Evolutionary conservation across 2,329 filamentous ascomycete genomes (phyloP), one percentile per base, ranked within the genome.

Genomic region (Aureobasidium sp.): DNA sequence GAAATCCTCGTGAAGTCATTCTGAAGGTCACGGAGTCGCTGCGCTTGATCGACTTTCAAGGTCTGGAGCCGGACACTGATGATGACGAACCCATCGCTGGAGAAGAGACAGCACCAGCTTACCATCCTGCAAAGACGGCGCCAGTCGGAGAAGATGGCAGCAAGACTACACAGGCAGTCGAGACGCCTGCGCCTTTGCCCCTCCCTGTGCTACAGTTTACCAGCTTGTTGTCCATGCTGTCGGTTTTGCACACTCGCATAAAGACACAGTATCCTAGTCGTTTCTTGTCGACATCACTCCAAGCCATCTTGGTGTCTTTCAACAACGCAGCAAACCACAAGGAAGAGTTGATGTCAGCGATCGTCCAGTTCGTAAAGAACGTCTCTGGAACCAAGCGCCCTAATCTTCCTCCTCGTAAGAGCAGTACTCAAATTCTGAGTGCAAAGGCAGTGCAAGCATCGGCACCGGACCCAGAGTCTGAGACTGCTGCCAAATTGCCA

Each of bases 1-100:
- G 89, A 56, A 94, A 93, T 70, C 90, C 90, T 1, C 81, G 89
- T 56, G 90, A 94, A 73, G 88, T 91, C 49, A 87, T 93, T 63
- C 79, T 94, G 68, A 92, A 92, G 71, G 85, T 91, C 34, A 86
- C 90, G 29, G 89, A 92, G 72, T 83, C 84, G 15, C 77, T 94
- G 64, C 84, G 88, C 57, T 69, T 82, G 17, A 76, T 88, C 5
- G 79, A 84, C 31, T 80, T 83, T 42, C 71, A 75, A 25, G 70
- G 71, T 5, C 64, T 66, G 15, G 71, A 72, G 86, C 75, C 87
- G 83, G 70, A 88, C 87, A 65, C 78, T 79, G 76, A 78, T n/a
- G 76, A 79, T 29, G 74, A 76, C 9, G 75, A 73, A 11, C 8
- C 68, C 20, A 63, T 66, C 39, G 49, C 64, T 41, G 65, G 66